phyloP scores from a whole-genome alignment of 208 protist genomes.

The Leishmania gerbilli region DNA sequence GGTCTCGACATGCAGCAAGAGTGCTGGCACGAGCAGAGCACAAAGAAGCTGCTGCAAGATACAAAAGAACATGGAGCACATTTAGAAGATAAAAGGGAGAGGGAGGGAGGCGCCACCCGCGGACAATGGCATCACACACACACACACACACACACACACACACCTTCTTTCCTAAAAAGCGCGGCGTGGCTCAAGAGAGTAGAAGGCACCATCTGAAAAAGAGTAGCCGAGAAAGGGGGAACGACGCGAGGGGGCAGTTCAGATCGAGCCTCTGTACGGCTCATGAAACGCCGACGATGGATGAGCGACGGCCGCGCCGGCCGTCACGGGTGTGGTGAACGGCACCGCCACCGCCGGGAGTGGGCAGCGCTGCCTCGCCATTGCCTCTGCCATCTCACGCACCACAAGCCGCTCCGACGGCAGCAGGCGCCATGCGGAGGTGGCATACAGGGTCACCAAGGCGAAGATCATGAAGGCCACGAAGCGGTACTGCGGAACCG shows the following conservation, averaged over 20 bases:
- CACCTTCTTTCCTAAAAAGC: not conserved
- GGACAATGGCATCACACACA: not conserved
- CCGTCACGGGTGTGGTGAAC: not conserved
- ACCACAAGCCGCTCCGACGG: slow-evolving; percentile 26
- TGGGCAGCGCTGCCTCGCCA: slow-evolving; percentile 17
- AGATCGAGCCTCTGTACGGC: slow-evolving; percentile 3
- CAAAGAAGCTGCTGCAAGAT: too few species aligned
- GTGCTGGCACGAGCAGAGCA: too few species aligned
- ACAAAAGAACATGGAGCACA: not conserved
- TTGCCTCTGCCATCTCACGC: slow-evolving; percentile 15
- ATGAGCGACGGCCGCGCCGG: not conserved
- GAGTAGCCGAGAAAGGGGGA: not conserved
- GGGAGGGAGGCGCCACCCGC: not conserved
- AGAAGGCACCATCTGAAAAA: not conserved
- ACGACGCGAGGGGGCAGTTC: not conserved
- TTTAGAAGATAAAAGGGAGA: not conserved
- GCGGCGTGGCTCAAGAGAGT: not conserved
- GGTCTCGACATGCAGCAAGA: not conserved
- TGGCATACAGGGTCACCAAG: slow-evolving; percentile 12
- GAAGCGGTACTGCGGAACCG: slow-evolving; percentile 27
- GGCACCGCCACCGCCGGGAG: not conserved
- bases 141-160: too few species aligned
- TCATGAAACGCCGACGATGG: not conserved
- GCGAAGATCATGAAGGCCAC: slow-evolving; percentile 23
- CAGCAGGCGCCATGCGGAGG: slow-evolving; percentile 29